These are phyloP conservation scores for Wallacemonas sp. DNA, from an alignment of 208 protist genomes.

Conservation along the genomic window DNA sequence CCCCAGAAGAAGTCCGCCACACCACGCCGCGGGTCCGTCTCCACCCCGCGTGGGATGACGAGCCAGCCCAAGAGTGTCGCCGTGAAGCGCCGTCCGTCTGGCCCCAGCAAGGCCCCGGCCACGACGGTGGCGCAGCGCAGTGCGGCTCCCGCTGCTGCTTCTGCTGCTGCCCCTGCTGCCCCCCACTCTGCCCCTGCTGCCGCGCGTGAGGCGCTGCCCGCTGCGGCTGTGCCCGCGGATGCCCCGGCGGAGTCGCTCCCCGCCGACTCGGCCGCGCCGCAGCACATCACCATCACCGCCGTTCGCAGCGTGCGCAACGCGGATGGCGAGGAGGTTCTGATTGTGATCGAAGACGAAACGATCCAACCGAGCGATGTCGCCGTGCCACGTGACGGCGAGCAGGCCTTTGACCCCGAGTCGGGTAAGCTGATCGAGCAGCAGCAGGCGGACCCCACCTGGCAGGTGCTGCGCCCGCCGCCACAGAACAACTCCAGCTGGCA, in stretches of 20 bases:
- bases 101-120: not conserved
- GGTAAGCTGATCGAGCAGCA: constrained; percentile 19
- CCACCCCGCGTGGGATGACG: not conserved
- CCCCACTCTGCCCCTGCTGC: not conserved
- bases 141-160: not conserved
- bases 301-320: not conserved
- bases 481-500: constrained; percentile 22
- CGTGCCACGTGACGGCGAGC: not conserved
- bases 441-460: constrained; percentile 26
- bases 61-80: not conserved
- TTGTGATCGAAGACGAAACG: not conserved
- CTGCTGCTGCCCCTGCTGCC: not conserved
- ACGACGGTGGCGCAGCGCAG: not conserved
- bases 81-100: not conserved
- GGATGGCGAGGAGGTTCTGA: constrained; percentile 2
- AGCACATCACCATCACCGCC: constrained; percentile 14
- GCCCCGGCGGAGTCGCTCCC: not conserved
- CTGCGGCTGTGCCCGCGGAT: not conserved
- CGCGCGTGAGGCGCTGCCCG: too few species aligned
- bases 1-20: not conserved
- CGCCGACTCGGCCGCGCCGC: not conserved
- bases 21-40: not conserved
- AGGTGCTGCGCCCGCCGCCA: constrained; percentile 20
- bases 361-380: not conserved
- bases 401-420: not conserved